Percentiles rank a stretch among this genome's conserved stretches.
Conservation (phyloP, 805 yeast species). For the Starmerella etchellsii region DNA sequence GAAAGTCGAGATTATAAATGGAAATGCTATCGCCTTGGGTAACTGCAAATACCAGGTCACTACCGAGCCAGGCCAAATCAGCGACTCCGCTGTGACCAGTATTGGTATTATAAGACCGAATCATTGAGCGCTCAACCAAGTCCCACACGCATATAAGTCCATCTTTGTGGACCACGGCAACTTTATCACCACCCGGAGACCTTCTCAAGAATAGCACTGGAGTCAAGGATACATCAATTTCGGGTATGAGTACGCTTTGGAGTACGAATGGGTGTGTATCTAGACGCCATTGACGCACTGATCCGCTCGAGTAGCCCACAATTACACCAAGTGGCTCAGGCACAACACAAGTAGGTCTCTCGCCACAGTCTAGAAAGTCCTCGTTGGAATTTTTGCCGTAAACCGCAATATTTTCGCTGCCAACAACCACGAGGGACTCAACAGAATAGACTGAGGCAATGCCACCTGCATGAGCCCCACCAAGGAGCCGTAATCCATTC, state of each 20-base stretch:
- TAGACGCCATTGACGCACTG: conserved; percentile 8
- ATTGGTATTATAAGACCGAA: not conserved
- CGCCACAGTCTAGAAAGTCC: not conserved
- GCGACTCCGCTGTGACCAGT: not conserved
- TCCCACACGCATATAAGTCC: conserved; percentile 8
- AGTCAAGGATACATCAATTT: not conserved
- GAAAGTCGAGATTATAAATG: not conserved
- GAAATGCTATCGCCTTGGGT: not conserved
- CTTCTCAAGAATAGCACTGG: conserved; percentile 1
- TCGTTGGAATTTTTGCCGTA: no score
- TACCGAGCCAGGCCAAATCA: conserved; percentile 7
- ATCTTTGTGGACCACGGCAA: not conserved
- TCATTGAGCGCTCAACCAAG: conserved; percentile 4
- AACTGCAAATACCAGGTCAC: conserved; percentile 7
- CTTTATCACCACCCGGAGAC: conserved; percentile 3
- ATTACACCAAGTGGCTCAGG: conserved; percentile 3
- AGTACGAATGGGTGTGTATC: conserved; percentile 1
- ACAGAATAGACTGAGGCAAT: no score
- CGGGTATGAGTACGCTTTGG: conserved; percentile 7
- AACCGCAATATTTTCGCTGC: not conserved
- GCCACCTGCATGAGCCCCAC: not conserved
- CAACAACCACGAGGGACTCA: not conserved
- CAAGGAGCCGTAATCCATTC: not conserved
- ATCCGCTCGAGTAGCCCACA: conserved; percentile 10
- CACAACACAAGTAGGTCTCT: conserved; percentile 5